phyloP scores from a whole-genome alignment of 495 filamentous ascomycete genomes.

The Echria macrotheca region DNA sequence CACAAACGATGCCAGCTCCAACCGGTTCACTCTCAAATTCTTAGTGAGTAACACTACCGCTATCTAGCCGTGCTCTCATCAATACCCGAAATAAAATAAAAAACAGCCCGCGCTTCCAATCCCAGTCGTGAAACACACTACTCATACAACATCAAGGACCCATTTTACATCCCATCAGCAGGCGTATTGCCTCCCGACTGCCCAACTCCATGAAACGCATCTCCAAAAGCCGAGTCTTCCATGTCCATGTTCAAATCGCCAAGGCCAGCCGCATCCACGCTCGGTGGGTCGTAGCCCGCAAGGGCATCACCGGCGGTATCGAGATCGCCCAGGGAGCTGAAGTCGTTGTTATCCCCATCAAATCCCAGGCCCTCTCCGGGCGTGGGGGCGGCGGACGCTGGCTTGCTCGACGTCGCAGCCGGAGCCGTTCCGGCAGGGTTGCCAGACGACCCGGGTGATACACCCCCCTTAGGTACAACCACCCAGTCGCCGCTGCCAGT shows the following conservation, averaged over 20 bases:
- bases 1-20: too few relatives aligned
- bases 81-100: too few relatives aligned
- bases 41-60: too few relatives aligned
- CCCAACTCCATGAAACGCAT: slow-evolving; percentile 50
- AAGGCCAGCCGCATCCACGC: slow-evolving; percentile 30
- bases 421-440: slow-evolving; percentile 20
- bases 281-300: slow-evolving; percentile 33
- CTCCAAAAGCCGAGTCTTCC: slow-evolving; percentile 53
- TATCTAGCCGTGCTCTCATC: too few relatives aligned
- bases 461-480: slow-evolving; percentile 45
- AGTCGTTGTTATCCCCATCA: slow-evolving; percentile 43
- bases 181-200: slow-evolving; percentile 19
- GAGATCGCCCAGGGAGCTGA: slow-evolving; percentile 48
- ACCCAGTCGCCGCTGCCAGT: slow-evolving; percentile 50
- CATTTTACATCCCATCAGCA: slow-evolving; percentile 9
- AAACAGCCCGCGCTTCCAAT: too few relatives aligned
- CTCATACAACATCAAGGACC: too few relatives aligned
- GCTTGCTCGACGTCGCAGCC: slow-evolving; percentile 26
- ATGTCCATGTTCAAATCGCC: slow-evolving; percentile 43
- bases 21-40: too few relatives aligned
- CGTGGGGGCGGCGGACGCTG: slow-evolving; percentile 34
- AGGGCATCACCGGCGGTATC: slow-evolving; percentile 46
- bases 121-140: too few relatives aligned
- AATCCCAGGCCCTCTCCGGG: slow-evolving; percentile 31
- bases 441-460: slow-evolving; percentile 15